Base-by-base conservation (phyloP, 1,284 basidiomycete genomes). In the Singerocomus inundabilis region DNA sequence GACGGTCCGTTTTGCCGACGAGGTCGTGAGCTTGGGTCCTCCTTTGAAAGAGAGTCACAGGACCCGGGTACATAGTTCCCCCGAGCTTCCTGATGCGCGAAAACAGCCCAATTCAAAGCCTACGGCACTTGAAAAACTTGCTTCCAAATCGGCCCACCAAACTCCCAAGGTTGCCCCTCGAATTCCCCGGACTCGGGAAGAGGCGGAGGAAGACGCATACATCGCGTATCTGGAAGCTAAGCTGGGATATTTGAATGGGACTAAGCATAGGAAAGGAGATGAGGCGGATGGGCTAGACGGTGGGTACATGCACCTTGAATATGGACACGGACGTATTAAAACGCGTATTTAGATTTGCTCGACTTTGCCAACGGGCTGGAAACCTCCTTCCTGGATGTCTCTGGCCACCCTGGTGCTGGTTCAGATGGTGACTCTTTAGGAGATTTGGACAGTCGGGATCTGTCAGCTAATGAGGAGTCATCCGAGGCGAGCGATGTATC, bases 151-250 rank as follows among this genome's bases (percentile, higher is more conserved):
- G 12, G 38, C 50, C 2, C 50, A 48, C 21, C 55, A 57, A n/a
- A 43, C 51, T 31, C 51, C 61, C 44, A 64, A 64, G 38, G 51
- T 53, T 29, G 48, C 41, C 42, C 40, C 52, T 10, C 56, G 55
- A 25, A 33, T 44, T 44, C 56, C 66, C 15, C 70, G 66, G 36
- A 70, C 63, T 12, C 74, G 67, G 51, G 61, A 71, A 48, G 79
- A 84, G 54, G 73, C 79, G 37, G 75, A 82, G 28, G 91, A 93
- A 57, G 89, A 91, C 59, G 75, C 75, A 1, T 88, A 91, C 62
- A 93, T 93, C 42, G 76, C 80, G 1, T 84, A 87, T 73, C 72
- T 93, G 11, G 91, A 93, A 67, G 73, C 77, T 11, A 83, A 83
- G 66, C 74, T 93, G 15, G 80, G 84, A 18, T 78, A 81, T 56